A percentile compares a stretch with the other conserved stretches of the same genome.
phyloP scores from a whole-genome alignment of 139 green algal species.

The Ettlia oleoabundans region DNA sequence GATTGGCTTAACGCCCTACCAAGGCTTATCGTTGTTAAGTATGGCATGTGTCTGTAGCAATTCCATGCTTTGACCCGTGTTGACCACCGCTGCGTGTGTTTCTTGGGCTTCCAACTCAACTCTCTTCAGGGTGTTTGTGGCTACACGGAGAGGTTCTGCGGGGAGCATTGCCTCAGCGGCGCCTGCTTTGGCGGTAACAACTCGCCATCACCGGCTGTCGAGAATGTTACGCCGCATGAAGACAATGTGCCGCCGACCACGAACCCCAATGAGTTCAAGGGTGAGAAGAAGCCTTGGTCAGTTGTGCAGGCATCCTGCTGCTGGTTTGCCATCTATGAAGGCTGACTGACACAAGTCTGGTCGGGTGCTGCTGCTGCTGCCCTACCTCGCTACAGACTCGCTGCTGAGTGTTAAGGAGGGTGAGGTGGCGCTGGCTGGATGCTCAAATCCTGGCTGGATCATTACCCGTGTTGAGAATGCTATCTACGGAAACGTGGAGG shows the following conservation, averaged over 20 bases:
- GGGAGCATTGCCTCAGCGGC: constrained; percentile 18
- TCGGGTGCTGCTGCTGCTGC: background rate
- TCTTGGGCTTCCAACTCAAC: background rate
- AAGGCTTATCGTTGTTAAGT: too few relatives aligned
- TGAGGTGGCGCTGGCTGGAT: constrained; percentile 10
- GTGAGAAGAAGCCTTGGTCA: background rate
- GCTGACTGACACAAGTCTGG: background rate
- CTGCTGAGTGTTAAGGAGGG: constrained; percentile 16
- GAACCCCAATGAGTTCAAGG: background rate
- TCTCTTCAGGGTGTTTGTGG: constrained; percentile 23
- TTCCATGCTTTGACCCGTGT: background rate
- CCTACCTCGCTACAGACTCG: background rate
- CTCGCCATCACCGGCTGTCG: background rate
- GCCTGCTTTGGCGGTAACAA: background rate
- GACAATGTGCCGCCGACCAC: background rate
- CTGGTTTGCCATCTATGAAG: background rate
- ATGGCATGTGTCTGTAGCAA: background rate
- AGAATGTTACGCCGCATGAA: background rate
- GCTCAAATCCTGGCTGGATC: background rate
- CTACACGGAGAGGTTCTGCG: constrained; percentile 2
- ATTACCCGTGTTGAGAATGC: constrained; percentile 9
- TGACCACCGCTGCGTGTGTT: background rate
- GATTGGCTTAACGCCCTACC: background rate
- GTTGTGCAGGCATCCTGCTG: background rate
- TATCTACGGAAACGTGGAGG: background rate